Evolutionary conservation across 2,329 filamentous ascomycete genomes (phyloP).

Genomic region (Alternaria gaisen): DNA sequence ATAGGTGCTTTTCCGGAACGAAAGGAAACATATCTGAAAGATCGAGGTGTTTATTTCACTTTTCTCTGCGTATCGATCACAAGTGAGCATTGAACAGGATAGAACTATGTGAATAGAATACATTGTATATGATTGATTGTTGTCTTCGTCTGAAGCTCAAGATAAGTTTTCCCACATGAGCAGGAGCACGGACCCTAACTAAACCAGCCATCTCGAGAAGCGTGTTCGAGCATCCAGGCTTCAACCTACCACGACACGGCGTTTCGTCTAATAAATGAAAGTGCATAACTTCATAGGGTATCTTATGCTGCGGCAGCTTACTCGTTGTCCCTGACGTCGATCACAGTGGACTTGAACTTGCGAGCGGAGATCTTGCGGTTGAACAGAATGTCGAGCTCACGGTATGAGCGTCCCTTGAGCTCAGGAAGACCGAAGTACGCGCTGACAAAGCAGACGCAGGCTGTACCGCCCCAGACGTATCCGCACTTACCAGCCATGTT

Average conservation of each 20-base stretch:
- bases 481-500: constrained; percentile 47
- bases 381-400: constrained; percentile 59
- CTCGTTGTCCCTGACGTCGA: constrained; percentile 69
- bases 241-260: not conserved
- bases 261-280: not conserved
- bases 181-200: not conserved
- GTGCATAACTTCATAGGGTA: not conserved
- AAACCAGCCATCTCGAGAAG: not conserved
- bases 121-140: not conserved
- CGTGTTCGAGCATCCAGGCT: not conserved
- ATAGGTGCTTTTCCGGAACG: too few relatives aligned
- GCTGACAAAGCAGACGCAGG: constrained; percentile 61
- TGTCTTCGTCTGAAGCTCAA: not conserved
- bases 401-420: constrained; percentile 58
- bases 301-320: constrained; percentile 50
- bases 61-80: too few relatives aligned
- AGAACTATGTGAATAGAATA: not conserved
- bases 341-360: constrained; percentile 62
- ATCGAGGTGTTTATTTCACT: too few relatives aligned
- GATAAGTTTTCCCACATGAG: not conserved
- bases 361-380: constrained; percentile 60
- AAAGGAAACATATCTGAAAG: not conserved
- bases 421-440: constrained; percentile 64
- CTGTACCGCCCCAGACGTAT: constrained; percentile 54
- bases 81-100: not conserved